phyloP scores from a whole-genome alignment of 2,329 filamentous ascomycete genomes.

The Ascochyta viciae-villosae region DNA sequence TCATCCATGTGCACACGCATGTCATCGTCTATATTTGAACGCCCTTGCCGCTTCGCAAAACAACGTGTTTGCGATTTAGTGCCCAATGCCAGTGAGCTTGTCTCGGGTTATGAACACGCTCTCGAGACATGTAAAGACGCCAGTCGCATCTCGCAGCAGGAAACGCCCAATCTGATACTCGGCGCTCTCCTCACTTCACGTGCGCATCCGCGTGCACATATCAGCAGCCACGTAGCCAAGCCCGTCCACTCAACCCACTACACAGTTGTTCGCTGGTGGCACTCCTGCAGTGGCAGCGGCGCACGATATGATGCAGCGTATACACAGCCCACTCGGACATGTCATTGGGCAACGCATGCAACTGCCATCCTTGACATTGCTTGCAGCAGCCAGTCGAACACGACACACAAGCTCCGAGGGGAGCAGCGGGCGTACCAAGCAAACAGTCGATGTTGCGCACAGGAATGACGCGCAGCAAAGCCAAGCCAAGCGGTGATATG shows the following conservation, averaged over 20 bases:
- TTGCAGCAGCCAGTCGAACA: constrained; percentile 3
- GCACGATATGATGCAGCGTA: constrained; percentile 8
- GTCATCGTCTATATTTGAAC: constrained; percentile 7
- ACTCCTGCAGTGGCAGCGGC: constrained; percentile 11
- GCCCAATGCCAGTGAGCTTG: not conserved
- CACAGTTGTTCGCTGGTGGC: constrained; percentile 5
- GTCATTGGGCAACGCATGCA: constrained; percentile 4
- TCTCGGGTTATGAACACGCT: constrained; percentile 6
- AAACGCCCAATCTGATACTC: constrained; percentile 4
- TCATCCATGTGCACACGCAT: constrained; percentile 15
- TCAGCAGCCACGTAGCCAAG: constrained; percentile 13
- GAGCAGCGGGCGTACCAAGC: constrained; percentile 2
- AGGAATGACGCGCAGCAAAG: constrained; percentile 5
- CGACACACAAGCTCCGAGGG: constrained; percentile 4
- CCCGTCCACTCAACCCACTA: not conserved
- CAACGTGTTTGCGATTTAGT: constrained; percentile 15
- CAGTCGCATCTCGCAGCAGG: constrained; percentile 1
- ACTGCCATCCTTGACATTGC: constrained; percentile 1
- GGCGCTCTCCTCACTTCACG: constrained; percentile 8
- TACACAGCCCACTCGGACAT: not conserved
- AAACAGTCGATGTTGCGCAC: constrained; percentile 2
- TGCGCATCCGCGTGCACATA: constrained; percentile 11
- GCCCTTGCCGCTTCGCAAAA: constrained; percentile 10
- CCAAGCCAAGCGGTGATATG: not conserved
- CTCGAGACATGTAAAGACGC: constrained; percentile 4